These are phyloP conservation scores for Tricholoma terreum DNA, from an alignment of 768 basidiomycete genomes.

Conservation along the genomic window DNA sequence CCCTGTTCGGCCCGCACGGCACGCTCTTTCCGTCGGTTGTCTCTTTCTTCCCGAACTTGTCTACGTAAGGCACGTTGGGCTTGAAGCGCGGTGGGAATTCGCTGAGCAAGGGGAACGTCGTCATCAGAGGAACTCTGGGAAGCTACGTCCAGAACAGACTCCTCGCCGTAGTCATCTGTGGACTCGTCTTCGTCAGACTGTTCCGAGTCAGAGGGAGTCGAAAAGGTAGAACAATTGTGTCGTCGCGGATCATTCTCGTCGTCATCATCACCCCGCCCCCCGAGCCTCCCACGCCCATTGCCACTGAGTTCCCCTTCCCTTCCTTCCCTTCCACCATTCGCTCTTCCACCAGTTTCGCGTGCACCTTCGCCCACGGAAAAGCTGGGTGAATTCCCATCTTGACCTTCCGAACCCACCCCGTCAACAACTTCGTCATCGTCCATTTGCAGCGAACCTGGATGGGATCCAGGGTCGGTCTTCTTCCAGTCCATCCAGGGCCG, in stretches of 20 bases:
- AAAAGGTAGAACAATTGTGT: constrained; percentile 27
- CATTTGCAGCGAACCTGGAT: constrained; percentile 4
- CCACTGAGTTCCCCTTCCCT: constrained; percentile 20
- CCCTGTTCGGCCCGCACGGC: constrained; percentile 26
- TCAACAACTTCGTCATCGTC: constrained; percentile 21
- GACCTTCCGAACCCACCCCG: constrained; percentile 23
- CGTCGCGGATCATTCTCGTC: constrained; percentile 23
- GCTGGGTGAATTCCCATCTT: constrained; percentile 6
- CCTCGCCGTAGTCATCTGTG: constrained; percentile 40
- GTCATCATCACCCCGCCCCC: constrained; percentile 34
- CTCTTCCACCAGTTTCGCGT: constrained; percentile 14
- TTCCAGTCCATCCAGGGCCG: constrained; percentile 24
- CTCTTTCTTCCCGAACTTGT: constrained; percentile 67
- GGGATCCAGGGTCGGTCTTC: constrained; percentile 2
- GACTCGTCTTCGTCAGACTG: constrained; percentile 39
- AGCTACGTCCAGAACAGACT: constrained; percentile 10
- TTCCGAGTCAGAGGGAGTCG: constrained; percentile 32
- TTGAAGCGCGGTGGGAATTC: constrained; percentile 77
- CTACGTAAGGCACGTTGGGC: constrained; percentile 80
- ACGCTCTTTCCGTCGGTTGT: constrained; percentile 51
- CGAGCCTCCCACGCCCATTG: constrained; percentile 31
- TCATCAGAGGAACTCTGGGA: constrained; percentile 48
- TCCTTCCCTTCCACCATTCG: constrained; percentile 14
- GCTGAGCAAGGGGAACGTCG: constrained; percentile 78
- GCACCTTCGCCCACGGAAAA: constrained; percentile 8